Conservation (phyloP, 2,329 filamentous ascomycete species). For the Neonectria sp. region DNA sequence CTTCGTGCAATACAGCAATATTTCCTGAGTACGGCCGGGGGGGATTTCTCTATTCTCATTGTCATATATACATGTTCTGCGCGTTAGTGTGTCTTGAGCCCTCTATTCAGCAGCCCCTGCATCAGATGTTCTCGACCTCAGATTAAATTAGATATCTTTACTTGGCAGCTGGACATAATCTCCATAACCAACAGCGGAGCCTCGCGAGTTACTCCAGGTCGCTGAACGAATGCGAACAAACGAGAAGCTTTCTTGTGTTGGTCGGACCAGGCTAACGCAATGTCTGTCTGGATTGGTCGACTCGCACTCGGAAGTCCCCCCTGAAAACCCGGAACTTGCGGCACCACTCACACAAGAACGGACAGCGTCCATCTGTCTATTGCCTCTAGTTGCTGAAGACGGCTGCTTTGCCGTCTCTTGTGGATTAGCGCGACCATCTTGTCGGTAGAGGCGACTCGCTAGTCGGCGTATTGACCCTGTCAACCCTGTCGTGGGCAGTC, state of each 20-base stretch:
- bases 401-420: neutral
- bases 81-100: neutral
- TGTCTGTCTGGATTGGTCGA: neutral
- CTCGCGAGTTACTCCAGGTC: neutral
- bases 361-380: neutral
- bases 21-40: neutral
- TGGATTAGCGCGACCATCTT: neutral
- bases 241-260: neutral
- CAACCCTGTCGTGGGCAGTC: neutral
- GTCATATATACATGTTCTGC: neutral
- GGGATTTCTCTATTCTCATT: neutral
- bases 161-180: neutral
- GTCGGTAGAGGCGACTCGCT: neutral
- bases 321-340: neutral
- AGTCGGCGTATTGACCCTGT: neutral
- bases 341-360: neutral
- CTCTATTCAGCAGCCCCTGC: neutral
- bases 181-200: neutral
- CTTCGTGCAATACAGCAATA: neutral
- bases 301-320: neutral
- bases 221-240: too few species aligned
- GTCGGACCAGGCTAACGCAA: neutral
- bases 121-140: neutral
- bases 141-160: neutral
- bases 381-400: neutral